These are phyloP conservation scores for Rossbeevera mucosa DNA, from an alignment of 768 basidiomycete genomes.

Conservation along the genomic window DNA sequence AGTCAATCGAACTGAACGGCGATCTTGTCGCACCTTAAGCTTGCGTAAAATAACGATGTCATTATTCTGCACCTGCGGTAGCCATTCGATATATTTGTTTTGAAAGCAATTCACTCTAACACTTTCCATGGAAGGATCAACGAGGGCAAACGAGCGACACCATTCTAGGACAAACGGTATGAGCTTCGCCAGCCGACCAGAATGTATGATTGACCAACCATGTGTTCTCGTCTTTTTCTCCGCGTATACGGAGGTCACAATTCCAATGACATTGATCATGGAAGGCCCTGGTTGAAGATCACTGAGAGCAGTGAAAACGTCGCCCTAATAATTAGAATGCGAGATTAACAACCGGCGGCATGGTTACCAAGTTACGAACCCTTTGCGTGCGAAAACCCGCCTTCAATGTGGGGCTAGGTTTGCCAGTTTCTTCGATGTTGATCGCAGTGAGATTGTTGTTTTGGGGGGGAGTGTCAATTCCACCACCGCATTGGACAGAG, in stretches of 20 bases:
- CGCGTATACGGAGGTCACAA: slow-evolving; percentile 22
- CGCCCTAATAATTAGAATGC: slow-evolving; percentile 19
- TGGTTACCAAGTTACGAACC: slow-evolving; percentile 13
- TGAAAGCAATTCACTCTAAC: slow-evolving; percentile 50
- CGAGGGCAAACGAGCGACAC: slow-evolving; percentile 40
- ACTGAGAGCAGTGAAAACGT: slow-evolving; percentile 19
- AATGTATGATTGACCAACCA: slow-evolving; percentile 20
- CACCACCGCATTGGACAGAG: not conserved
- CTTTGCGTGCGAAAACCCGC: slow-evolving; percentile 28
- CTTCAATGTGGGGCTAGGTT: slow-evolving; percentile 4
- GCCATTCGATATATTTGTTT: slow-evolving; percentile 41
- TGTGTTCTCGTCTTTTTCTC: slow-evolving; percentile 19
- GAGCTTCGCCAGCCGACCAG: not conserved
- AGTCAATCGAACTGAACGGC: not conserved
- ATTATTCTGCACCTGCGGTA: slow-evolving; percentile 46
- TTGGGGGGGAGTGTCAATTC: not conserved
- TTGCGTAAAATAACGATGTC: slow-evolving; percentile 49
- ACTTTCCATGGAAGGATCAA: slow-evolving; percentile 48
- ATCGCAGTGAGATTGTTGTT: not conserved
- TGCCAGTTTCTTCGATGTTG: not conserved
- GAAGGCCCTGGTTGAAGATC: slow-evolving; percentile 12
- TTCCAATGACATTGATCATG: slow-evolving; percentile 29
- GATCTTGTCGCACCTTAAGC: slow-evolving; percentile 40
- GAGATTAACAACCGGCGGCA: not conserved
- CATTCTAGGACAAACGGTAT: slow-evolving; percentile 38